Evolutionary conservation across 345 rosid genomes (phyloP).

Genomic region (Lepidium sativum): DNA sequence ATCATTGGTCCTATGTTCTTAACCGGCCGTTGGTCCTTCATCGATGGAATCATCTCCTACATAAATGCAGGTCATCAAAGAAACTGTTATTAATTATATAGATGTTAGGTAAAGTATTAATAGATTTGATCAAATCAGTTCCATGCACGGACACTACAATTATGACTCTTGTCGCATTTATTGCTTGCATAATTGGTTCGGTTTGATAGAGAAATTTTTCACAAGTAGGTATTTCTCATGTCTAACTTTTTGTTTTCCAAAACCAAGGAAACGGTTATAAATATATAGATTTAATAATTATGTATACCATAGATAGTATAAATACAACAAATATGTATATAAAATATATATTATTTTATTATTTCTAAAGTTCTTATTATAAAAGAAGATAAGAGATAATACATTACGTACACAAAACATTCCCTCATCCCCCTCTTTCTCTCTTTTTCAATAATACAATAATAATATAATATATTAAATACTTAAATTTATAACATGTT

Average conservation of each 20-base stretch:
- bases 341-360: too few relatives aligned
- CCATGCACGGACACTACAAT: not conserved
- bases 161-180: not conserved
- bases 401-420: too few relatives aligned
- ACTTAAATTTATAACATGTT: too few relatives aligned
- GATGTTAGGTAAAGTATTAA: not conserved
- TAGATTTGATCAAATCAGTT: not conserved
- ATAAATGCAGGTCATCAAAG: not conserved
- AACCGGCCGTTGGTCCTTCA: constrained; percentile 32
- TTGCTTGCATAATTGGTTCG: not conserved
- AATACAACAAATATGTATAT: too few relatives aligned
- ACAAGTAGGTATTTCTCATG: not conserved
- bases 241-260: not conserved
- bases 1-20: constrained; percentile 43
- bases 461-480: too few relatives aligned
- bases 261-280: not conserved
- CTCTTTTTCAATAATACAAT: too few relatives aligned
- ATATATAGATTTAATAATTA: too few relatives aligned
- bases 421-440: too few relatives aligned
- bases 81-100: not conserved
- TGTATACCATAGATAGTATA: too few relatives aligned
- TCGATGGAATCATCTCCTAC: constrained; percentile 1
- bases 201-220: not conserved
- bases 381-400: too few relatives aligned
- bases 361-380: too few relatives aligned